Evolutionary conservation across 441 rosid genomes (phyloP).

Genomic region (Corymbia calophylla): DNA sequence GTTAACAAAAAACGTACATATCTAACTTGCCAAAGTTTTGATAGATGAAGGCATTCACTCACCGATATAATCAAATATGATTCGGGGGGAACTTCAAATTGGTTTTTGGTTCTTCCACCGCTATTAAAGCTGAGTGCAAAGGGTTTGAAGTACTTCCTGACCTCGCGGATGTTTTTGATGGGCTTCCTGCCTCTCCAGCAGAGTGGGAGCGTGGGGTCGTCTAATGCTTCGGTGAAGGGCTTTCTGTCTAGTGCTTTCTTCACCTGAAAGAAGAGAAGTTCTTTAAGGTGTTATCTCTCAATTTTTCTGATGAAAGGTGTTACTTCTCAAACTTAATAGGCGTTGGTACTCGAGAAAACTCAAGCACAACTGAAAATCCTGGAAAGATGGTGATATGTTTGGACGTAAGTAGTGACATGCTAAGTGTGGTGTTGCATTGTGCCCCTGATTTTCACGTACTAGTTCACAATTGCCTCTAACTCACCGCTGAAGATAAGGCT

Average conservation of each 20-base stretch:
- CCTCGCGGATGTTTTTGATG: conserved; percentile 55
- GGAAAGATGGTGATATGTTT: not conserved
- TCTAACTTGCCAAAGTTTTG: not conserved
- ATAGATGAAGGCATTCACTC: conserved; percentile 8
- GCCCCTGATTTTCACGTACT: not conserved
- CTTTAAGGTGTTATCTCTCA: fast-evolving
- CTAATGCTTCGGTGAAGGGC: conserved; percentile 45
- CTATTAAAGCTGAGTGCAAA: conserved; percentile 26
- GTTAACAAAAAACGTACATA: not conserved
- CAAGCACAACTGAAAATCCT: not conserved
- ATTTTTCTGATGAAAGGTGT: not conserved
- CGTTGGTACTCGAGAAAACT: not conserved
- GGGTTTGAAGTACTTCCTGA: conserved; percentile 68
- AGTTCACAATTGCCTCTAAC: not conserved
- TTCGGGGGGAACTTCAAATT: conserved; percentile 64
- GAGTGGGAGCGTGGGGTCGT: conserved; percentile 66
- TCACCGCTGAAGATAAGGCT: conserved; percentile 39
- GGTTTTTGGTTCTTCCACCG: conserved; percentile 36
- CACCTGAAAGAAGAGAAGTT: conserved; percentile 21
- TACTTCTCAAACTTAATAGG: not conserved
- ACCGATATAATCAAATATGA: conserved; percentile 78
- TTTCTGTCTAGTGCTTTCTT: conserved; percentile 35
- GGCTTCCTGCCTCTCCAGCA: conserved; percentile 84
- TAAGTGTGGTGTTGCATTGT: not conserved
- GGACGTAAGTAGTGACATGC: not conserved